A percentile compares a stretch with the other conserved stretches of the same genome.
phyloP scores from a whole-genome alignment of 75 land plant genomes.

The Ceratopteris richardii region DNA sequence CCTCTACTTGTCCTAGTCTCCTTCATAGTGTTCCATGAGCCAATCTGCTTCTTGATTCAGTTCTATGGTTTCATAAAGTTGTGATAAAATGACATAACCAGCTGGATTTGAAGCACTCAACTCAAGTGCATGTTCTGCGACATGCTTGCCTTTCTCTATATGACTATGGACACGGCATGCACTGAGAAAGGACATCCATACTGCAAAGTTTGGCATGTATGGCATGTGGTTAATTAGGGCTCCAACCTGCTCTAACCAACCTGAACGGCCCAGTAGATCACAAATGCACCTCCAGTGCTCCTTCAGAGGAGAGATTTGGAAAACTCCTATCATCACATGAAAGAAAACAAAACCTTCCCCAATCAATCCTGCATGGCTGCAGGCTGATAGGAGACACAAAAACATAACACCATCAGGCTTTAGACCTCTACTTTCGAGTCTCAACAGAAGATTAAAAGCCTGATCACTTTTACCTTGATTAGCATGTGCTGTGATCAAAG shows the following conservation, averaged over 20 bases:
- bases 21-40: conserved; percentile 1
- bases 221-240: conserved; percentile 7
- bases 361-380: conserved; percentile 12
- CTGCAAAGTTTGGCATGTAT: neutral
- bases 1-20: neutral
- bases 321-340: conserved; percentile 1
- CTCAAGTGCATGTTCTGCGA: neutral
- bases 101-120: conserved; percentile 3
- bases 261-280: conserved; percentile 15
- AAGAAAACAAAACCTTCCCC: conserved; percentile 1
- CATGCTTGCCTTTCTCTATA: neutral
- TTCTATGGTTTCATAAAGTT: conserved; percentile 6
- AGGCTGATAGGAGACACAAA: conserved; percentile 12
- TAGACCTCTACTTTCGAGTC: neutral
- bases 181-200: conserved; percentile 11
- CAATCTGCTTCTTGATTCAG: neutral
- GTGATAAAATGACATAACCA: conserved; percentile 9
- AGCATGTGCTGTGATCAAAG: conserved; percentile 9
- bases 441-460: conserved; percentile 4
- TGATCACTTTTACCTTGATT: conserved; percentile 2
- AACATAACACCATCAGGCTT: conserved; percentile 12
- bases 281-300: conserved; percentile 17
- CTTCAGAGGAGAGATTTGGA: neutral
- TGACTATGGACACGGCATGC: conserved; percentile 9
- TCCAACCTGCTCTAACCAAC: conserved; percentile 6